Conservation (phyloP, 2,329 filamentous ascomycete species). For the Sphaerulina populicola region DNA sequence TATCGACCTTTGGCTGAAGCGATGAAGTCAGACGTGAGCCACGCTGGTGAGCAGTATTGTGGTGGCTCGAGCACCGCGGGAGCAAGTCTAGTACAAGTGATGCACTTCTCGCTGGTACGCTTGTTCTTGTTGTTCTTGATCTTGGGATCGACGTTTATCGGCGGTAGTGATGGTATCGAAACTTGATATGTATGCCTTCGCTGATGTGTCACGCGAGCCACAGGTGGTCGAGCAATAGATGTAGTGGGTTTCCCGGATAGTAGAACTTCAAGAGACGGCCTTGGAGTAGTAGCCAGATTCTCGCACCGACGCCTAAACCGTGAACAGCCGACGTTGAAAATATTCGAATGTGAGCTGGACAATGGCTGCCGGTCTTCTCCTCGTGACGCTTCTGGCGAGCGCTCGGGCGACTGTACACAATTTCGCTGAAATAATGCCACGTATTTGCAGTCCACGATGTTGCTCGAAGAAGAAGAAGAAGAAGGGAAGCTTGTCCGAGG, state of each 20-base stretch:
- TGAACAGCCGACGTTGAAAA: neutral
- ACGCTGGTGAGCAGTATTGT: slow-evolving; percentile 6
- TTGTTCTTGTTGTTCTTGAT: too few relatives aligned
- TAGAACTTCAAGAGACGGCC: slow-evolving; percentile 1
- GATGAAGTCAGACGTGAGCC: slow-evolving; percentile 4
- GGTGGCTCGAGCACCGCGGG: slow-evolving; percentile 1
- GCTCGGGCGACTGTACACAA: neutral
- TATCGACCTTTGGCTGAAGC: slow-evolving; percentile 4
- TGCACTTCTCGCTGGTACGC: neutral
- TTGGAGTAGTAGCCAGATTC: slow-evolving; percentile 3
- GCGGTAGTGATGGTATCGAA: neutral
- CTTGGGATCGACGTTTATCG: neutral
- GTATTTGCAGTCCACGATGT: neutral
- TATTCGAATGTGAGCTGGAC: neutral
- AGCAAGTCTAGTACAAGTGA: neutral
- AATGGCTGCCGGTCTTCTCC: neutral
- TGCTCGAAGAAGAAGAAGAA: too few relatives aligned
- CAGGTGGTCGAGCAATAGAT: neutral
- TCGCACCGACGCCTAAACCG: neutral
- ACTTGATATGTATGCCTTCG: neutral
- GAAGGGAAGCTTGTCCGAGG: too few relatives aligned
- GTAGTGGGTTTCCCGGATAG: neutral
- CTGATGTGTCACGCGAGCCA: neutral
- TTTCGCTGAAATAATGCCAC: neutral
- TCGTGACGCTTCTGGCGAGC: neutral